Evolutionary conservation across 1,284 basidiomycete genomes (phyloP), one percentile per base, ranked within the genome.

Genomic region (Cystobasidium slooffiae): DNA sequence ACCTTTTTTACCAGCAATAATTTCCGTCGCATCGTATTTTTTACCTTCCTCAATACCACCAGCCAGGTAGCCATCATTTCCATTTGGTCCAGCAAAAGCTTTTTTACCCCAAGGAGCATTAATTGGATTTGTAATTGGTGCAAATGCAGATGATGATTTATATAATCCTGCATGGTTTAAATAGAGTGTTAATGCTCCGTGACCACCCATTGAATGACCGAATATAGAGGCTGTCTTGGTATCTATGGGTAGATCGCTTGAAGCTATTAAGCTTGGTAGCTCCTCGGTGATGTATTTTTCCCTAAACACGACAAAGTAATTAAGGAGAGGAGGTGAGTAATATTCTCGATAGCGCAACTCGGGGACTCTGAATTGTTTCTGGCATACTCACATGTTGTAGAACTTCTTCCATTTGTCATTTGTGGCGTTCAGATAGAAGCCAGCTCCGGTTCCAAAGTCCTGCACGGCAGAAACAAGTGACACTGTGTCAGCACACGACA

Each of bases 381-480:
- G n/a, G n/a, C n/a, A n/a, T n/a, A n/a, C n/a, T 14, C 51, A 87
- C 94, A 97, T 97, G 83, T 93, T 93, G 83, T 97, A 97, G 82
- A 94, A 86, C 82, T 89, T 90, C 44, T 88, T 83, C 83, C 88
- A 97, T 81, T 89, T 89, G 2, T 89, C 86, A 72, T 88, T 86
- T 3, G 92, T 94, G 9, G 94, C 94, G 81, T 96, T 89, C 78
- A 97, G 82, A 83, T 97, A 97, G 85, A 97, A 97, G 55, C 94
- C 94, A 55, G 95, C 94, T 68, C 91, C 89, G 31, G 90, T 91
- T n/a, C 93, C 93, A 82, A 95, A 92, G 44, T 76, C 77, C 70
- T 73, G 53, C 24, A 53, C 1, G n/a, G 49, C 10, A 39, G 14
- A 39, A 20, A 22, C 16, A 10, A 41, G 10, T n/a, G 10, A 47